These are phyloP conservation scores for Elaeagnus macrophylla DNA, from an alignment of 306 rosid species.

Conservation along the genomic window DNA sequence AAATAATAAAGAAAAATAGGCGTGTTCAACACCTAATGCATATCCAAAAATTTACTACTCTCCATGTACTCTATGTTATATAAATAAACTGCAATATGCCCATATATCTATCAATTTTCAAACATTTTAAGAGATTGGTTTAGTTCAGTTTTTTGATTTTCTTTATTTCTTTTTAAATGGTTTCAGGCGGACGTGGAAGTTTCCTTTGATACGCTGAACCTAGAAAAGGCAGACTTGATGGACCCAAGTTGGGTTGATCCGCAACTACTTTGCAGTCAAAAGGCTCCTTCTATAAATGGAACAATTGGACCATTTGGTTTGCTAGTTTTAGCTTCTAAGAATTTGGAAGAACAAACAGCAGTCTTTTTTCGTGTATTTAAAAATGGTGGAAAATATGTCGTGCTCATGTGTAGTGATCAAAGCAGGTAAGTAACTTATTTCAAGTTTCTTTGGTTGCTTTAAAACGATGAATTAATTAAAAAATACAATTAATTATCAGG, in stretches of 20 bases:
- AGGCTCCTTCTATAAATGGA: conserved; percentile 40
- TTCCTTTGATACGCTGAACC: conserved; percentile 32
- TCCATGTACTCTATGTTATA: neutral
- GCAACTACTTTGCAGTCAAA: conserved; percentile 40
- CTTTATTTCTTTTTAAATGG: no score
- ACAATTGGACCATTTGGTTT: conserved; percentile 69
- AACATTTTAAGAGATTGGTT: no score
- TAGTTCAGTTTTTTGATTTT: neutral
- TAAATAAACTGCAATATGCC: no score
- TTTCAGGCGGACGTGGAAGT: conserved; percentile 67
- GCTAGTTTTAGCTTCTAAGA: conserved; percentile 45
- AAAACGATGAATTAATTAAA: neutral
- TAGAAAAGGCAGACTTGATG: conserved; percentile 37
- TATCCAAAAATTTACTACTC: neutral
- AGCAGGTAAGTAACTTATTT: conserved; percentile 34
- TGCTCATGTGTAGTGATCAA: conserved; percentile 64
- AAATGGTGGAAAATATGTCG: conserved; percentile 32
- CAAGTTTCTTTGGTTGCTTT: neutral
- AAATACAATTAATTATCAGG: conserved; percentile 14
- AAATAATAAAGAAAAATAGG: no score
- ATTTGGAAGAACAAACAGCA: conserved; percentile 56
- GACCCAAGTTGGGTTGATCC: conserved; percentile 44
- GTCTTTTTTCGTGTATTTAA: conserved; percentile 60
- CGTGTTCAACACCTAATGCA: no score
- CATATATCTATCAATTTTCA: no score